Conservation (phyloP, 2,329 filamentous ascomycete species). For the Elsinoe australis region DNA sequence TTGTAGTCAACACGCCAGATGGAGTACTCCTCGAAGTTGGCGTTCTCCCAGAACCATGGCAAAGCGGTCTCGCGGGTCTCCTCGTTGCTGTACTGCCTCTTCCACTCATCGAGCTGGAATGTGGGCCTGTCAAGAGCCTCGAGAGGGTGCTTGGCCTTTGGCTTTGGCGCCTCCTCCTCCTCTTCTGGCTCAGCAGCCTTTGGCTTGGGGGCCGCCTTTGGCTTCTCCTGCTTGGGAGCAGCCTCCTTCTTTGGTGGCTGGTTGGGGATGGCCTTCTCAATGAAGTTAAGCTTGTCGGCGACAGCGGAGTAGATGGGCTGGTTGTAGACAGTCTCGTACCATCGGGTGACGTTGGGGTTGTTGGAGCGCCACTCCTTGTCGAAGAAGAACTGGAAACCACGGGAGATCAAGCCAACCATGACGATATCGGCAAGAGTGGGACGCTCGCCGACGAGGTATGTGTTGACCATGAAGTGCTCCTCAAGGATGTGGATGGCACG, state of each 20-base stretch:
- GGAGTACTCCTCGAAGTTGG: conserved; percentile 90
- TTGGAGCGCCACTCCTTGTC: conserved; percentile 79
- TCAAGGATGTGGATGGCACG: conserved; percentile 69
- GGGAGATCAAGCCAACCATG: conserved; percentile 66
- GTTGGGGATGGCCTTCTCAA: conserved; percentile 72
- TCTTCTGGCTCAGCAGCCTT: conserved; percentile 52
- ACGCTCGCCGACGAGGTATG: conserved; percentile 95
- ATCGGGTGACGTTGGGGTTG: conserved; percentile 81
- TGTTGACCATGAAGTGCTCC: conserved; percentile 83
- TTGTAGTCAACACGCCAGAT: conserved; percentile 94
- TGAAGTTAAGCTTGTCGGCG: conserved; percentile 64
- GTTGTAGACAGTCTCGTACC: conserved; percentile 91
- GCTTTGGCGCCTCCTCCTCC: conserved; percentile 54
- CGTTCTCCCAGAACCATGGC: conserved; percentile 98
- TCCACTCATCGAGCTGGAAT: conserved; percentile 90
- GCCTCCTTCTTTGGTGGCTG: conserved; percentile 63
- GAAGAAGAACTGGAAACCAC: conserved; percentile 90
- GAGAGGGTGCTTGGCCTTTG: conserved; percentile 95
- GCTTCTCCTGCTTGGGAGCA: conserved; percentile 52
- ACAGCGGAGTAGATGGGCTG: conserved; percentile 84
- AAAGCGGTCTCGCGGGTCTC: conserved; percentile 74
- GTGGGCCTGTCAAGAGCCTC: conserved; percentile 73
- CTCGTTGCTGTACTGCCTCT: conserved; percentile 97
- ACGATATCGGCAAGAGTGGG: conserved; percentile 95
- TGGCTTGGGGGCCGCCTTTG: conserved; percentile 46